Evolutionary conservation across 2,329 filamentous ascomycete species (phyloP).

Genomic region (Fusarium sp.): DNA sequence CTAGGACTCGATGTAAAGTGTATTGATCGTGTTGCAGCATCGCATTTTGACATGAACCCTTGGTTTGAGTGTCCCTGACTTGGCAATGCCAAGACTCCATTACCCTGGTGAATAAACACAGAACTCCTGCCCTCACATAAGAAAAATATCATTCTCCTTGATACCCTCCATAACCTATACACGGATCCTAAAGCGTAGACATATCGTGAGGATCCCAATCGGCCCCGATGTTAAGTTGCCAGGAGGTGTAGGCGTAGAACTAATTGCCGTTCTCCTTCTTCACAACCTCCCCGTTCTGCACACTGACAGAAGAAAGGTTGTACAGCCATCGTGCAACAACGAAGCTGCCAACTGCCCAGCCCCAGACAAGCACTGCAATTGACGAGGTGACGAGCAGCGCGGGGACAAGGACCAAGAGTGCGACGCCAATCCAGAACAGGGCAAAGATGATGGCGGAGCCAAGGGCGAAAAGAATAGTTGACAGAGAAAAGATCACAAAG

Average conservation of each 20-base stretch:
- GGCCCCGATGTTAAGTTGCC: slow-evolving; percentile 4
- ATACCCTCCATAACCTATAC: slow-evolving; percentile 9
- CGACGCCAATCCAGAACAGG: slow-evolving; percentile 74
- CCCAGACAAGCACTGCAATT: slow-evolving; percentile 73
- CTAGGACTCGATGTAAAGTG: slow-evolving; percentile 1
- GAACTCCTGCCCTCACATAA: background rate
- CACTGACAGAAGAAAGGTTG: slow-evolving; percentile 46
- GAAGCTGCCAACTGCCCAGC: slow-evolving; percentile 73
- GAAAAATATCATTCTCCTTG: slow-evolving; percentile 3
- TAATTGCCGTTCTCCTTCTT: slow-evolving; percentile 42
- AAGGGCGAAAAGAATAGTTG: slow-evolving; percentile 71
- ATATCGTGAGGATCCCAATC: slow-evolving; percentile 28
- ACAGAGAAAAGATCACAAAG: slow-evolving; percentile 74
- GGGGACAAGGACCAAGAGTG: slow-evolving; percentile 75
- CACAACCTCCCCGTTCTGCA: slow-evolving; percentile 39
- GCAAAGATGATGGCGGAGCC: slow-evolving; percentile 72
- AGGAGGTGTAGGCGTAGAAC: slow-evolving; percentile 15
- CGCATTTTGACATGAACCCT: background rate
- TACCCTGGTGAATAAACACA: background rate
- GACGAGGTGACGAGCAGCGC: slow-evolving; percentile 74
- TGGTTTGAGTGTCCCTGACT: background rate
- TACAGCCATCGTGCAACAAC: slow-evolving; percentile 61
- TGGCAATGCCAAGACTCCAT: background rate
- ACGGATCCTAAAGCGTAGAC: slow-evolving; percentile 24
- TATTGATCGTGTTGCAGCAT: slow-evolving; percentile 11